phyloP scores from a whole-genome alignment of 2,329 filamentous ascomycete species.

The Cephalotrichum gorgonifer region DNA sequence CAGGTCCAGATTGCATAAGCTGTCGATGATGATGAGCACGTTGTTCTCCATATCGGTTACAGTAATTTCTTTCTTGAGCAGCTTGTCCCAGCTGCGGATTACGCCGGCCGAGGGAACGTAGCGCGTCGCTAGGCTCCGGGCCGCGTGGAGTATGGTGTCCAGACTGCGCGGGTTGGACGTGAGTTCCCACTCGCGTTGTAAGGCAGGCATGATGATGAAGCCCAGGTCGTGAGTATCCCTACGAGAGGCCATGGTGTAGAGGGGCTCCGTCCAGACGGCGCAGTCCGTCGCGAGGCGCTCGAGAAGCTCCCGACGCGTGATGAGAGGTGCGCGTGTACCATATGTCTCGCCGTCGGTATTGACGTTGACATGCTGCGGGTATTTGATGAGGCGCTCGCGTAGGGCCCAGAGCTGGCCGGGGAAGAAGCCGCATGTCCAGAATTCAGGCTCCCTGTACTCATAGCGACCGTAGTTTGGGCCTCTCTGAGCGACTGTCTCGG shows the following conservation, averaged over 20 bases:
- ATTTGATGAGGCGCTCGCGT: slow-evolving; percentile 20
- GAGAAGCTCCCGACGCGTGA: slow-evolving; percentile 11
- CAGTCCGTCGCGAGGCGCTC: slow-evolving; percentile 11
- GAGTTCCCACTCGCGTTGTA: slow-evolving; percentile 38
- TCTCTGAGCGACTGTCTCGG: not conserved
- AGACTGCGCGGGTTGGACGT: slow-evolving; percentile 25
- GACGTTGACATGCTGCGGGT: slow-evolving; percentile 13
- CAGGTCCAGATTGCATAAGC: slow-evolving; percentile 27
- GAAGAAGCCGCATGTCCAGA: slow-evolving; percentile 19
- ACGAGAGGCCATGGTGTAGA: slow-evolving; percentile 23
- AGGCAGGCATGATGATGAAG: slow-evolving; percentile 40
- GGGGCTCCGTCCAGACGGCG: slow-evolving; percentile 21
- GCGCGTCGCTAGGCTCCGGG: slow-evolving; percentile 29
- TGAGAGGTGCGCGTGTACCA: slow-evolving; percentile 1
- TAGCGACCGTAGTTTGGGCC: not conserved
- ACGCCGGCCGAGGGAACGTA: slow-evolving; percentile 31
- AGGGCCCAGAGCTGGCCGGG: slow-evolving; percentile 23
- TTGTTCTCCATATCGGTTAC: slow-evolving; percentile 17
- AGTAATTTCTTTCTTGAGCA: slow-evolving; percentile 17
- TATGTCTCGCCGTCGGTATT: slow-evolving; percentile 8
- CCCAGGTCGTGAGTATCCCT: slow-evolving; percentile 44
- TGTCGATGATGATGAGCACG: slow-evolving; percentile 32
- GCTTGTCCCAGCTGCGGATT: slow-evolving; percentile 37
- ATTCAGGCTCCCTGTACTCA: slow-evolving; percentile 2
- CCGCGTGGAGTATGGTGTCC: slow-evolving; percentile 29